Conservation (phyloP, 768 basidiomycete genomes). For the Pleurotus platypus region DNA sequence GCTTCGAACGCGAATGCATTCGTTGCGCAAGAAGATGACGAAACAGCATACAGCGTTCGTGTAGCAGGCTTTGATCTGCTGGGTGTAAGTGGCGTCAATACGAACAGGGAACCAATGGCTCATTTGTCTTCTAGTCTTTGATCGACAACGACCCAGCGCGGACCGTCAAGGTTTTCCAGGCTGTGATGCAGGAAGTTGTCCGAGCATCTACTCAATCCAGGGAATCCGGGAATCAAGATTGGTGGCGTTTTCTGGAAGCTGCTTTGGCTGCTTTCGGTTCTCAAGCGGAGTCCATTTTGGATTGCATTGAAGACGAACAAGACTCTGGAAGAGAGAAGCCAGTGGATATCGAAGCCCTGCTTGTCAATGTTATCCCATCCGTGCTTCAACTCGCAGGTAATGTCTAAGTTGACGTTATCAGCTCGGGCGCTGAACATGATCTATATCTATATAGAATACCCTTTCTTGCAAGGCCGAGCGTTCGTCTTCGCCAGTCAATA, state of each 20-base stretch:
- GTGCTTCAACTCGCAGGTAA: slow-evolving; percentile 69
- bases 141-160: slow-evolving; percentile 51
- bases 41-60: slow-evolving; percentile 77
- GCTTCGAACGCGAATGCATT: slow-evolving; percentile 86
- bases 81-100: slow-evolving; percentile 41
- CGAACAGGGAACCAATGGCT: too few relatives aligned
- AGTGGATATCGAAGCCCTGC: slow-evolving; percentile 75
- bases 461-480: slow-evolving; percentile 92
- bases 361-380: slow-evolving; percentile 76
- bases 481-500: slow-evolving; percentile 95
- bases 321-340: slow-evolving; percentile 58
- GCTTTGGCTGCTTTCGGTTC: slow-evolving; percentile 79
- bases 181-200: slow-evolving; percentile 52
- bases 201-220: slow-evolving; percentile 51
- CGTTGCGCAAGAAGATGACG: slow-evolving; percentile 93
- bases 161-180: slow-evolving; percentile 52
- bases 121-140: slow-evolving; percentile 39
- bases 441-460: slow-evolving; percentile 50
- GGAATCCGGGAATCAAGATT: slow-evolving; percentile 53
- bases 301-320: slow-evolving; percentile 73
- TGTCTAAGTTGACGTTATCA: slow-evolving; percentile 15
- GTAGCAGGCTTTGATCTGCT: slow-evolving; percentile 84
- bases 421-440: too few relatives aligned
- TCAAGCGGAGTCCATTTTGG: slow-evolving; percentile 71
- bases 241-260: slow-evolving; percentile 94